A percentile compares a stretch with the other conserved stretches of the same genome.
These are phyloP conservation scores for Leucaena leucocephala DNA, from an alignment of 306 rosid genomes.

Conservation along the genomic window DNA sequence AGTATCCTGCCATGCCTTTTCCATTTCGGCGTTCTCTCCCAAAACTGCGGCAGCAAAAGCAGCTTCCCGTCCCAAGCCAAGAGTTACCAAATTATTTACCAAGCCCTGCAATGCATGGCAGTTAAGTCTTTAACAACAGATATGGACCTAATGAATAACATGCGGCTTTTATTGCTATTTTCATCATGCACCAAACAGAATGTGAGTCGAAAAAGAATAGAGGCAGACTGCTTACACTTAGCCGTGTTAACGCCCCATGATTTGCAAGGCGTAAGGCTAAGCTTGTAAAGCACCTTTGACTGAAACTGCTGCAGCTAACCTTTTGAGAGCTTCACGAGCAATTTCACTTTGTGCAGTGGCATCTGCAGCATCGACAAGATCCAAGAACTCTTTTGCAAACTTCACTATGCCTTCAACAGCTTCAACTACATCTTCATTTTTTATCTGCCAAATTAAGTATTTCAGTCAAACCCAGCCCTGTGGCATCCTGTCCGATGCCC, in stretches of 20 bases:
- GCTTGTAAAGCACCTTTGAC: constrained; percentile 94
- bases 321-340: constrained; percentile 94
- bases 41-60: constrained; percentile 96
- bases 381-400: constrained; percentile 90
- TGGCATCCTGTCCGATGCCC: constrained; percentile 75
- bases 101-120: constrained; percentile 65
- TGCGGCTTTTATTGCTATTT: constrained; percentile 19
- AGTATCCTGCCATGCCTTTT: constrained; percentile 99
- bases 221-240: constrained; percentile 63
- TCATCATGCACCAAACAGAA: constrained; percentile 29
- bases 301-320: constrained; percentile 93
- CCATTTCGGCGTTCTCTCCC: constrained; percentile 99
- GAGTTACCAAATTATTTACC: constrained; percentile 74
- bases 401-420: constrained; percentile 96
- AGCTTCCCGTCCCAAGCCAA: constrained; percentile 95
- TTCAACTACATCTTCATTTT: constrained; percentile 76
- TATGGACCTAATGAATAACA: constrained; percentile 2
- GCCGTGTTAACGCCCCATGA: constrained; percentile 92
- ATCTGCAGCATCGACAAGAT: constrained; percentile 98
- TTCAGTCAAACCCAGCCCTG: constrained; percentile 90
- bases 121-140: constrained; percentile 17
- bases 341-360: constrained; percentile 98
- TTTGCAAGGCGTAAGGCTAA: constrained; percentile 90
- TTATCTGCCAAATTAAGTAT: constrained; percentile 81
- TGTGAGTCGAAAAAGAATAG: constrained; percentile 29